These are phyloP conservation scores for Sequoiadendron giganteum DNA, from an alignment of 75 land plant species.

Conservation along the genomic window DNA sequence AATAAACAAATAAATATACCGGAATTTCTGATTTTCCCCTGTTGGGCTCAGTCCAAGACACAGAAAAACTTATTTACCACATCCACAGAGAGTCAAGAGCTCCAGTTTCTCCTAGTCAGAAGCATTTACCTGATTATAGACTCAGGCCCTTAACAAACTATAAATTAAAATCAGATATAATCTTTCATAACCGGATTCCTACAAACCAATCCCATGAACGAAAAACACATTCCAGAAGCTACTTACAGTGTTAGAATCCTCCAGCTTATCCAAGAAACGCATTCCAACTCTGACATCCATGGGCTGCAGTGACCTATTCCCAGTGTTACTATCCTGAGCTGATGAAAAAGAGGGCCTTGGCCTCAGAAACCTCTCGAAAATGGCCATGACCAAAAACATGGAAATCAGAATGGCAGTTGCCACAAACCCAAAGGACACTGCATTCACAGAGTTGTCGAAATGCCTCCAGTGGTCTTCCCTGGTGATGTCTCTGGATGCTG, in stretches of 20 bases:
- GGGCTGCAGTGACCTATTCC: conserved; percentile 9
- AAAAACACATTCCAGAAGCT: neutral
- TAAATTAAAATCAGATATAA: neutral
- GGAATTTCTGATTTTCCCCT: neutral
- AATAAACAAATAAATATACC: neutral
- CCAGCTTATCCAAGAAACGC: conserved; percentile 30
- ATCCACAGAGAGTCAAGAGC: neutral
- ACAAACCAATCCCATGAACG: neutral
- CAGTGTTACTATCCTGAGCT: neutral
- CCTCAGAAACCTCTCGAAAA: conserved; percentile 65
- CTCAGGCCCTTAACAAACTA: neutral
- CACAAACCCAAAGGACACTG: conserved; percentile 75
- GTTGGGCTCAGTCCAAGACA: neutral
- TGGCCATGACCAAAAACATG: conserved; percentile 79
- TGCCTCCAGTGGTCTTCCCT: conserved; percentile 42
- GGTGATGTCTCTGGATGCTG: conserved; percentile 6
- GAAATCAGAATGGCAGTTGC: conserved; percentile 71
- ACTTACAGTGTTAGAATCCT: conserved; percentile 33
- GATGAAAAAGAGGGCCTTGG: conserved; percentile 16
- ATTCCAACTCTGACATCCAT: conserved; percentile 23
- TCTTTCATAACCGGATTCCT: neutral
- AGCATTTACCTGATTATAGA: neutral
- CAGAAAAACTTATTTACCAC: neutral
- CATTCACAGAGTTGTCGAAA: conserved; percentile 59
- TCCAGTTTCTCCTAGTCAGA: neutral